Evolutionary conservation across 139 green algal species (phyloP), one percentile per base, ranked within the genome.

Genomic region (Asterochloris erici): DNA sequence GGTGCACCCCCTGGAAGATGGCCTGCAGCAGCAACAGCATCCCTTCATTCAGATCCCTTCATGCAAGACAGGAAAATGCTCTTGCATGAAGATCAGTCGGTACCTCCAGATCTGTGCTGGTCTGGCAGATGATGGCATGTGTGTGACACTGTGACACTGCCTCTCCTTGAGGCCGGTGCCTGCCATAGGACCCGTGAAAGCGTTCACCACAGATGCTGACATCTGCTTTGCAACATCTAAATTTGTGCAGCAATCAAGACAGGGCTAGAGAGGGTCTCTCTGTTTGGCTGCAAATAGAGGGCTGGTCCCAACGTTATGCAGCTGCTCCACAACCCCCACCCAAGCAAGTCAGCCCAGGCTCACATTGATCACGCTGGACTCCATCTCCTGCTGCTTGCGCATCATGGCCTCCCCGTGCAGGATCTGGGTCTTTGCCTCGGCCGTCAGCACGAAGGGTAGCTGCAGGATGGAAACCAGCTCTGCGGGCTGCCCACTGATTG

Each of bases 401-500:
- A 89, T 63, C 21, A 84, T 38, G 9, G 89, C 84, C 78, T 95
- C 92, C 12, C 90, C 82, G 63, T 94, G 82, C 71, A 98, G 83
- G 83, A 98, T 94, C 21, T 84, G 77, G 13, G 79, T 81, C 85
- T 96, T 96, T 77, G 88, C 89, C 14, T 94, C 89, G 0, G 90
- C 88, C 0, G 82, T 94, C 10, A 95, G 84, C 73, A 95, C 82
- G 79, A 88, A 91, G 61, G 91, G 92, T 79, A 89, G 66, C 85
- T 93, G 87, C 68, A 83, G 90, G 10, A 91, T 54, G 60, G 68
- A 82, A 60, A 85, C 63, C 21, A 91, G 60, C 76, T 80, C 54
- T 54, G 38, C 38, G 38, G 38, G 38, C 38, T 54, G 38, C 38
- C 38, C 38, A 54, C 38, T 54, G 38, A 54, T 54, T 54, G 38